A percentile compares a stretch with the other conserved stretches of the same genome.
phyloP scores from a whole-genome alignment of 73 alveolate species.

The Paramecium sexaurelia region DNA sequence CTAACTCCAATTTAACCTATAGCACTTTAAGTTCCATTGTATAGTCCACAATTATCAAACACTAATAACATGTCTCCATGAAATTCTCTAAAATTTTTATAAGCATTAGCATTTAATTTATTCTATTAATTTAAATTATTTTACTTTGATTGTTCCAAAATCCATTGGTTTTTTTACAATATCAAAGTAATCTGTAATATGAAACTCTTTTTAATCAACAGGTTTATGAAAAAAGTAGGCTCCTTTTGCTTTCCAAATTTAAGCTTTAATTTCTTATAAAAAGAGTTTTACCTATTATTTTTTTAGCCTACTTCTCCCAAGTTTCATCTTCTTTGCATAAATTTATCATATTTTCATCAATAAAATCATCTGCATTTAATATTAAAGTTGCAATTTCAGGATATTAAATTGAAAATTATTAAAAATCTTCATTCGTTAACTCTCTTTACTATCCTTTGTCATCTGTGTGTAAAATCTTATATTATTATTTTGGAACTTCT shows the following conservation, averaged over 20 bases:
- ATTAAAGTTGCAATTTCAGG: conserved; percentile 64
- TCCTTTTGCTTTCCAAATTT: conserved; percentile 89
- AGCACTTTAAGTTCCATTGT: conserved; percentile 62
- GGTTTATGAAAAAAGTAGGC: conserved; percentile 93
- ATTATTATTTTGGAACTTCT: conserved; percentile 48
- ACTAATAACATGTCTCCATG: conserved; percentile 46
- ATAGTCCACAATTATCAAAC: conserved; percentile 58
- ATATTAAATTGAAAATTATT: conserved; percentile 53
- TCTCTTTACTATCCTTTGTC: conserved; percentile 69
- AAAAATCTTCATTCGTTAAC: conserved; percentile 54
- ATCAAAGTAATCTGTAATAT: conserved; percentile 89
- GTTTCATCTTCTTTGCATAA: conserved; percentile 61
- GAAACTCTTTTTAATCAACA: conserved; percentile 87
- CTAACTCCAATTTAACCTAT: conserved; percentile 57
- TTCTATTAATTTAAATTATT: not conserved
- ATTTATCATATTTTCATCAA: conserved; percentile 64
- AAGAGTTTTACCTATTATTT: conserved; percentile 66
- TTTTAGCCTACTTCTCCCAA: conserved; percentile 69
- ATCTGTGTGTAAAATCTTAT: conserved; percentile 62
- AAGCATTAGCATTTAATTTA: conserved; percentile 58
- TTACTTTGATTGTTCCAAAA: conserved; percentile 88
- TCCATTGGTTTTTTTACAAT: conserved; percentile 96
- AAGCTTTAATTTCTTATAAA: not conserved
- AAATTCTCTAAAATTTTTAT: conserved; percentile 55
- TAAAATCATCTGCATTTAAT: conserved; percentile 62